Base-by-base conservation (phyloP, 2,329 filamentous ascomycete genomes). In the Sclerotinia nivalis region DNA sequence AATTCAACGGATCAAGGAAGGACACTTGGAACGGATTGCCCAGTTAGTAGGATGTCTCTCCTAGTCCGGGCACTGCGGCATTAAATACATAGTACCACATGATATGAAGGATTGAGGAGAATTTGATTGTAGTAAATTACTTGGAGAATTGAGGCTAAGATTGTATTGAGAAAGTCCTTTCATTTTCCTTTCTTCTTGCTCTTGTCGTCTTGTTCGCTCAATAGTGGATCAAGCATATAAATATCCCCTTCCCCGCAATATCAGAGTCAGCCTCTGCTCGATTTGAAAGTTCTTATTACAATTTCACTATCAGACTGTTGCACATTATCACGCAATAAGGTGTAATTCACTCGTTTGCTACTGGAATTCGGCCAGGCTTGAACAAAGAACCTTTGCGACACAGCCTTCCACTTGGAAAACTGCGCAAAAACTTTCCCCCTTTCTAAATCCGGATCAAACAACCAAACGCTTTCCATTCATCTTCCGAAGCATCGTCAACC, bases 321-420 rank as follows among this genome's bases (percentile, higher is more conserved):
- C 34, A 43, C 13, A 54, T 34, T 28, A 69, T 69, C 58, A 62
- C 58, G 58, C 50, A 62, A 69, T 69, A 45, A 62, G 54, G 47
- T 58, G 64, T 15, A 45, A 66, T 66, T 66, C 50, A 58, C 64
- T 66, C 25, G 45, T 45, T 43, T 22, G 15, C 25, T 34, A 7
- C 18, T 43, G 40, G 9, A 43, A 22, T 58, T 45, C 5, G 20
- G 18, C 18, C 7, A 5, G 4, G 20, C 56, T 22, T 18, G 40
- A 56, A 55, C 49, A 55, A 55, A 55, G 52, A 58, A 66, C 20
- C 6, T n/a, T 45, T n/a, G 37, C 25, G 25, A 28, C 7, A 4
- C 50, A 25, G 15, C 15, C 10, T 40, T 40, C 25, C 34, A 43
- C 13, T 47, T 28, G 37, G 40, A 68, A 20, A 40, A 60, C n/a